Percentiles rank a stretch among this genome's conserved stretches.
phyloP scores from a whole-genome alignment of 306 rosid genomes.

The Begonia peltatifolia region DNA sequence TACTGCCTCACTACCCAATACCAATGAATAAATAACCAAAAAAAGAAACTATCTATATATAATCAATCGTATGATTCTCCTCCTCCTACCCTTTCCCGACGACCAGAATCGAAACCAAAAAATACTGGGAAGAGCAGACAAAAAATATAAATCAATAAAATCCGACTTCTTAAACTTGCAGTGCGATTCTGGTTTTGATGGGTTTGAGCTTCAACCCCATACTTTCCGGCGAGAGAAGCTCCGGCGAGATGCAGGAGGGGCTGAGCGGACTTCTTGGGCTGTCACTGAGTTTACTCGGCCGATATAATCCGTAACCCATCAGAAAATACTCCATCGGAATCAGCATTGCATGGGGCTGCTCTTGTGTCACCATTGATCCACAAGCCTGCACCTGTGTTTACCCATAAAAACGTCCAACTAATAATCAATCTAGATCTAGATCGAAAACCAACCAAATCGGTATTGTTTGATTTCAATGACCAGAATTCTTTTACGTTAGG shows the following conservation, averaged over 20 bases:
- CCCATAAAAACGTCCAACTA: background rate
- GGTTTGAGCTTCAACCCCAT: conserved; percentile 94
- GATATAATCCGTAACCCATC: conserved; percentile 72
- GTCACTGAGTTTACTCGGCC: conserved; percentile 53
- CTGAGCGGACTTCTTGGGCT: conserved; percentile 82
- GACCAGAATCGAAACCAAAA: too few species aligned
- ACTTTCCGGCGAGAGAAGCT: conserved; percentile 93
- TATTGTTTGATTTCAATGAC: too few species aligned
- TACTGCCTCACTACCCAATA: too few species aligned
- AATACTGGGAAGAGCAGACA: too few species aligned
- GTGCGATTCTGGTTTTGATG: conserved; percentile 57
- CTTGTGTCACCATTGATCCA: conserved; percentile 96
- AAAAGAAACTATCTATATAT: too few species aligned
- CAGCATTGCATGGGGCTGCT: conserved; percentile 92
- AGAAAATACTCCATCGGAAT: conserved; percentile 84
- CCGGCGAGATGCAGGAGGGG: conserved; percentile 83
- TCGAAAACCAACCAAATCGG: too few species aligned
- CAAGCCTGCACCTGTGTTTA: conserved; percentile 72
- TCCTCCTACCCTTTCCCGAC: too few species aligned
- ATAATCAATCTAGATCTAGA: too few species aligned
- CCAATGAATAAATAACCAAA: too few species aligned
- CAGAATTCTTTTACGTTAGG: too few species aligned
- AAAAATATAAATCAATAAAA: too few species aligned
- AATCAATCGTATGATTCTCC: too few species aligned
- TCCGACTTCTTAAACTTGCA: conserved; percentile 14